Conservation (phyloP, 108 stramenopile genomes). For the Conticribra weissflogii region DNA sequence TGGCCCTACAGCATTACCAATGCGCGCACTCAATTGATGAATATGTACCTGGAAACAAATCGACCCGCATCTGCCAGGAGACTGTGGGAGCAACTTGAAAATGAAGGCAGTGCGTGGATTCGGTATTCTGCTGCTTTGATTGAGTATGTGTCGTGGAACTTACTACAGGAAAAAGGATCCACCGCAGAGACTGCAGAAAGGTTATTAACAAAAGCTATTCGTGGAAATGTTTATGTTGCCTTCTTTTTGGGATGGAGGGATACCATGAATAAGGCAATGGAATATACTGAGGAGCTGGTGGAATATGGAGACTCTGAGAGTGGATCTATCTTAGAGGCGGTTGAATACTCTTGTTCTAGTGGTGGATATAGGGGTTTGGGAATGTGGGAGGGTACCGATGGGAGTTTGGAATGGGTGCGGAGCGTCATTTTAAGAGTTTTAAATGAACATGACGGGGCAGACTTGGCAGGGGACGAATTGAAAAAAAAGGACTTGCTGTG, state of each 20-base stretch:
- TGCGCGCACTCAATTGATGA: conserved; percentile 75
- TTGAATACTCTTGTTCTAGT: conserved; percentile 80
- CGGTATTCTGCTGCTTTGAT: conserved; percentile 78
- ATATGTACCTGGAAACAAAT: conserved; percentile 76
- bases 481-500: conserved; percentile 49
- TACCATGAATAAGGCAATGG: conserved; percentile 73
- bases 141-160: conserved; percentile 74
- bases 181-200: conserved; percentile 43
- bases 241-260: conserved; percentile 77
- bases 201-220: conserved; percentile 59
- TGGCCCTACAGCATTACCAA: conserved; percentile 56
- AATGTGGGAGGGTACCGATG: conserved; percentile 76
- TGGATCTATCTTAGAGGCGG: conserved; percentile 76
- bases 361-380: conserved; percentile 54
- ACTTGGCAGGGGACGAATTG: conserved; percentile 20
- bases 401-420: conserved; percentile 73
- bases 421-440: conserved; percentile 51
- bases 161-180: conserved; percentile 64
- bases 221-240: conserved; percentile 74
- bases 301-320: conserved; percentile 58
- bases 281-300: conserved; percentile 83
- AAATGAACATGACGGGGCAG: conserved; percentile 29
- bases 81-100: conserved; percentile 49
- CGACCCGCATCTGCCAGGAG: conserved; percentile 69
- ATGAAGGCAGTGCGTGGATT: conserved; percentile 79